phyloP scores from a whole-genome alignment of 805 yeast species.

The Ogataea zsoltii region DNA sequence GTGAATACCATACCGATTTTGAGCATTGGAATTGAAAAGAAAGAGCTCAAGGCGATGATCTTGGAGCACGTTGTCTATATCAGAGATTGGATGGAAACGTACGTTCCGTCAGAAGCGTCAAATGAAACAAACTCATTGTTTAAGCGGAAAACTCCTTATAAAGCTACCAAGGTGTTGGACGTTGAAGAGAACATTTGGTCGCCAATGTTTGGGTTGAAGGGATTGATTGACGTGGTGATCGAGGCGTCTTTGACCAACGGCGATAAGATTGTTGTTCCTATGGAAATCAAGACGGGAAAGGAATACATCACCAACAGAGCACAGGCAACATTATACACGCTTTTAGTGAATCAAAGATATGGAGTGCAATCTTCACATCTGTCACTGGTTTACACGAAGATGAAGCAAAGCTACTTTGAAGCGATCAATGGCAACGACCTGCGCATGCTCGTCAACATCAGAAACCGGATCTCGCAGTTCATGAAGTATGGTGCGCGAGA shows the following conservation, averaged over 20 bases:
- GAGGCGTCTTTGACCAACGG: constrained; percentile 50
- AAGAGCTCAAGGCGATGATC: constrained; percentile 44
- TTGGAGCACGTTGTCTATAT: constrained; percentile 52
- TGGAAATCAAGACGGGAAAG: constrained; percentile 89
- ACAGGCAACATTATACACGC: constrained; percentile 79
- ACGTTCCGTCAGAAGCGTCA: constrained; percentile 26
- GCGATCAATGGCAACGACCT: constrained; percentile 57
- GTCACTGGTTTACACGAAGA: constrained; percentile 72
- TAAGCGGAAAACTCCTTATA: constrained; percentile 38
- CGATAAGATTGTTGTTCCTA: constrained; percentile 63
- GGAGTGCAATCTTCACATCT: constrained; percentile 64
- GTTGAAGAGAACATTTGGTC: constrained; percentile 93
- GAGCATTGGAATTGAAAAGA: constrained; percentile 52
- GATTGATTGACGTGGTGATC: constrained; percentile 85
- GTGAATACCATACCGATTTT: constrained; percentile 42
- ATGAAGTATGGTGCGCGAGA: constrained; percentile 50
- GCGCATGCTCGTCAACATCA: constrained; percentile 63
- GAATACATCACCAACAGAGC: constrained; percentile 73
- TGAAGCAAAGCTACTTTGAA: constrained; percentile 41
- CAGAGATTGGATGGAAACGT: constrained; percentile 51
- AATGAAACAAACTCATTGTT: constrained; percentile 3
- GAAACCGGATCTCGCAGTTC: constrained; percentile 68
- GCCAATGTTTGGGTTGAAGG: constrained; percentile 85
- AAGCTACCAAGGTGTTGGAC: constrained; percentile 68
- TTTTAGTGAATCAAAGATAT: constrained; percentile 79